Base-by-base conservation (phyloP, 768 basidiomycete species). In the Terana coerulea region DNA sequence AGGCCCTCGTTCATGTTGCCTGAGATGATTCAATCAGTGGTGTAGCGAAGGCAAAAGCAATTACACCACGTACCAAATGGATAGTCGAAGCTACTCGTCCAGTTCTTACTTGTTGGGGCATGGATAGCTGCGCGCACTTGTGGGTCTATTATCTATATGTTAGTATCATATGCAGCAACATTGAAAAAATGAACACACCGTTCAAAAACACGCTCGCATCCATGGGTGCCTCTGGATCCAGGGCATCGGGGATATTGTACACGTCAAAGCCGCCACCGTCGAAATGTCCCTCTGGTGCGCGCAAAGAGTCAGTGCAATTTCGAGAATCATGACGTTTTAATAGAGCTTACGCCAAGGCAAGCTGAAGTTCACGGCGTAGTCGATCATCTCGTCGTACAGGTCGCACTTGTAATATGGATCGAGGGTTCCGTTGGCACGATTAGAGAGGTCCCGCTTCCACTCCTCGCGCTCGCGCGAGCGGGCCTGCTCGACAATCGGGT, bases 311-410 rank as follows among this genome's bases (percentile, higher is more conserved):
- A n/a, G n/a, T n/a, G n/a, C n/a, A n/a, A n/a, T n/a, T n/a, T n/a
- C n/a, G n/a, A n/a, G n/a, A n/a, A n/a, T n/a, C 25, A 21, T 24
- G 17, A 14, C n/a, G 28, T 36, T 7, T 6, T 31, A 29, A n/a
- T 17, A 44, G 45, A 7, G 35, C 51, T 5, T 50, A 62, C 61
- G 63, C 77, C 76, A 78, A 2, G 87, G 87, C 62, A 76, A 81
- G 0, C 86, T 84, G 58, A 74, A 87, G 60, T 88, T 88, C 49
- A 80, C 52, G 11, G 86, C 83, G 57, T 88, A 88, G 65, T 88
- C 85, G 28, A 83, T 60, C 62, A 83, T 75, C 68, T 84, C 78
- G 52, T 82, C 78, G 33, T 79, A 72, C 19, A 88, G 63, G 51
- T 80, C 71, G 64, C 87, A 88, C 1, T 59, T 59, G 41, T 68